Conservation (phyloP, 768 basidiomycete genomes). For the Exidia glandulosa region DNA sequence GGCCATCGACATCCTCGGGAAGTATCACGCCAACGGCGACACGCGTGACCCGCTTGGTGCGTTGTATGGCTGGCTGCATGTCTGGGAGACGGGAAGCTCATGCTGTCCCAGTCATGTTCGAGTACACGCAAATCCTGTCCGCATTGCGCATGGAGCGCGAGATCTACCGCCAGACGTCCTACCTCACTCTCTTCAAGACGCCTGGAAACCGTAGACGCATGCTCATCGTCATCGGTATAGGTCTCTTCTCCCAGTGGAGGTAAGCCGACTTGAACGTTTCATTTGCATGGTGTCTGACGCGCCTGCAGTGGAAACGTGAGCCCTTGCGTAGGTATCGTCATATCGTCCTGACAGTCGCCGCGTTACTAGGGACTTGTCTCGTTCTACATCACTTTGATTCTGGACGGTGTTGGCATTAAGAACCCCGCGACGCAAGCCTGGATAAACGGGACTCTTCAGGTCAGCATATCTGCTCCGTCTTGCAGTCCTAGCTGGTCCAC, state of each 20-base stretch:
- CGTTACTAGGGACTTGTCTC: conserved; percentile 56
- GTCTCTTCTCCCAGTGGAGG: conserved; percentile 70
- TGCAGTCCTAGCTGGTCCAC: not conserved
- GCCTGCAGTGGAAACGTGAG: conserved; percentile 2
- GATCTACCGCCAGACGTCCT: conserved; percentile 36
- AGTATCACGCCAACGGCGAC: conserved; percentile 59
- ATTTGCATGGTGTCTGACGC: not conserved
- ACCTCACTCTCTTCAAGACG: conserved; percentile 42
- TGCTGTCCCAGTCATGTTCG: conserved; percentile 6
- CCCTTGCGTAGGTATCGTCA: not conserved
- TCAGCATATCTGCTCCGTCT: conserved; percentile 17
- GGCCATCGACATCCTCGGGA: conserved; percentile 51
- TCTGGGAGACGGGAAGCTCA: not conserved
- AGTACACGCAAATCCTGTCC: conserved; percentile 41
- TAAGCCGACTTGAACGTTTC: conserved; percentile 13
- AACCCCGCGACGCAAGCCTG: conserved; percentile 40
- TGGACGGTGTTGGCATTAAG: conserved; percentile 53
- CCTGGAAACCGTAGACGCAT: conserved; percentile 60
- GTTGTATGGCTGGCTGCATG: conserved; percentile 35
- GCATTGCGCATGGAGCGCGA: conserved; percentile 55
- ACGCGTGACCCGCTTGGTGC: conserved; percentile 45
- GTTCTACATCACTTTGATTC: conserved; percentile 61
- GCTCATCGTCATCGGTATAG: conserved; percentile 54
- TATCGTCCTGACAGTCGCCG: conserved; percentile 9
- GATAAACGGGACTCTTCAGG: conserved; percentile 56